Percentiles rank a stretch among this genome's conserved stretches.
Evolutionary conservation across 179 eudicot genomes (phyloP).

Genomic region (Gypsophila paniculata): DNA sequence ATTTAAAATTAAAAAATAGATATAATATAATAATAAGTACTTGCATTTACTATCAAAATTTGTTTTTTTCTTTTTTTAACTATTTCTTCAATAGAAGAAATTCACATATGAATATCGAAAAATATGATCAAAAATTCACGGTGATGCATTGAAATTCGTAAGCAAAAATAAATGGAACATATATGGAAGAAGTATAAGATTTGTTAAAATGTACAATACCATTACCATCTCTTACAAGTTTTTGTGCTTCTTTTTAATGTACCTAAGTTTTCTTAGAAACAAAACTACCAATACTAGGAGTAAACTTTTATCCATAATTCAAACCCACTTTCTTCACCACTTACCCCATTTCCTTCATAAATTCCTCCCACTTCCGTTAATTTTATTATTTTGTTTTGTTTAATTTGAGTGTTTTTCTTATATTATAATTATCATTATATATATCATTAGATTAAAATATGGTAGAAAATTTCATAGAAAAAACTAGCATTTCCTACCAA

Average conservation of each 20-base stretch:
- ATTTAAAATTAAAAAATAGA: too few species aligned
- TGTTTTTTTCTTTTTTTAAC: too few species aligned
- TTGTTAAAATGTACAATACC: too few species aligned
- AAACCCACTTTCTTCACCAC: constrained; percentile 18
- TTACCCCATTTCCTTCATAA: constrained; percentile 11
- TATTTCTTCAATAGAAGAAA: too few species aligned
- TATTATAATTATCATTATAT: not conserved
- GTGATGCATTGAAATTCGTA: too few species aligned
- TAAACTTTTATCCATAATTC: not conserved
- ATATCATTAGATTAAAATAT: constrained; percentile 1
- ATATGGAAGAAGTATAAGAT: too few species aligned
- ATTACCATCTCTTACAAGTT: not conserved
- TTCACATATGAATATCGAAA: too few species aligned
- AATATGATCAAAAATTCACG: too few species aligned
- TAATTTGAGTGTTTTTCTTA: not conserved
- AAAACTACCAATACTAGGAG: not conserved
- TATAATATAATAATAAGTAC: too few species aligned
- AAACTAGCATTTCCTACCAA: not conserved
- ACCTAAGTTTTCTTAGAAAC: not conserved
- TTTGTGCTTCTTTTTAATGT: not conserved
- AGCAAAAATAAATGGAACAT: too few species aligned
- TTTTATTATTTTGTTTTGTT: not conserved
- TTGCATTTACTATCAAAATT: too few species aligned
- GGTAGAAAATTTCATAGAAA: not conserved
- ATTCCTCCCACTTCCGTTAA: constrained; percentile 6